Evolutionary conservation across 169 alveolate species (phyloP).

Genomic region (Cryptosporidium parvum): DNA sequence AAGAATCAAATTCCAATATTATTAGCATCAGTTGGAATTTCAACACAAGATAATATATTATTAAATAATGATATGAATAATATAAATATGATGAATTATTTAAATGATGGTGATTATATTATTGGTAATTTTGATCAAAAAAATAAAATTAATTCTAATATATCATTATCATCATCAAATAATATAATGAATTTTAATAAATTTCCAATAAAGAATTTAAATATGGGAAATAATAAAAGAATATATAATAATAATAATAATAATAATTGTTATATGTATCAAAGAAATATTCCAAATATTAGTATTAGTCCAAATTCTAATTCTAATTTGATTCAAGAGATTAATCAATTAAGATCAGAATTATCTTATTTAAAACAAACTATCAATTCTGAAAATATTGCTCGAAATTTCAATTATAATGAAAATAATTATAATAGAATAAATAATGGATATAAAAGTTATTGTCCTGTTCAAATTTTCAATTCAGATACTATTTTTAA

Average conservation of each 20-base stretch:
- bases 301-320: neutral
- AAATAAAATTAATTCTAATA: no score
- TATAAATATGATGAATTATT: neutral
- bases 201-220: neutral
- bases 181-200: neutral
- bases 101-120: neutral
- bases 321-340: constrained; percentile 22
- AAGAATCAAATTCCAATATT: constrained; percentile 35
- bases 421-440: neutral
- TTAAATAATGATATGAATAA: neutral
- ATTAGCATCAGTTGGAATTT: constrained; percentile 26
- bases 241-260: neutral
- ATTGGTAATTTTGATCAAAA: neutral
- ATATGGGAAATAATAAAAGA: constrained; percentile 19
- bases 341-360: constrained; percentile 38
- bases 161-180: neutral
- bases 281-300: neutral
- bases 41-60: neutral
- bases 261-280: neutral
- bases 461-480: constrained; percentile 25
- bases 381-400: neutral
- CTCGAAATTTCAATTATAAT: neutral
- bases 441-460: neutral
- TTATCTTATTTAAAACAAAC: constrained; percentile 20
- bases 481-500: constrained; percentile 33